A percentile compares a stretch with the other conserved stretches of the same genome.
Evolutionary conservation across 805 yeast species (phyloP).

Genomic region (Candida railenensis): DNA sequence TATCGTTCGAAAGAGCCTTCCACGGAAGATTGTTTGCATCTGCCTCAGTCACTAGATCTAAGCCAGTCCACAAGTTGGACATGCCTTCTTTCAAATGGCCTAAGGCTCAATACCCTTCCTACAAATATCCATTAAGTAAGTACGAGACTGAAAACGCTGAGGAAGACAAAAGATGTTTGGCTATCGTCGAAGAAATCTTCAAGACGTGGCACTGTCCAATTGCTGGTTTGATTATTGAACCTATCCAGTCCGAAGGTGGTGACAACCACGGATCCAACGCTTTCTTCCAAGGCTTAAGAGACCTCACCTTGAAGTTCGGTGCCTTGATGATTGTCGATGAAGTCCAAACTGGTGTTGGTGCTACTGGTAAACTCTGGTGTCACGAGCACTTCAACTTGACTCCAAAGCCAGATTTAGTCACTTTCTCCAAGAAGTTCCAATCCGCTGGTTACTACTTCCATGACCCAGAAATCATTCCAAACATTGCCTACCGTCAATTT

Average conservation of each 20-base stretch:
- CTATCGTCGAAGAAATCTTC: slow-evolving; percentile 69
- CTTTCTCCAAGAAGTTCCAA: slow-evolving; percentile 87
- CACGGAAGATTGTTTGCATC: slow-evolving; percentile 95
- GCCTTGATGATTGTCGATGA: slow-evolving; percentile 78
- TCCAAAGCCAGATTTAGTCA: slow-evolving; percentile 79
- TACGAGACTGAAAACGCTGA: slow-evolving; percentile 59
- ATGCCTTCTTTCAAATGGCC: slow-evolving; percentile 97
- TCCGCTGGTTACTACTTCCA: slow-evolving; percentile 85
- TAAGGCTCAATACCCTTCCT: slow-evolving; percentile 86
- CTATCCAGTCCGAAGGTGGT: slow-evolving; percentile 90
- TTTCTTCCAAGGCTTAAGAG: slow-evolving; percentile 83
- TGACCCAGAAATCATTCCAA: slow-evolving; percentile 70
- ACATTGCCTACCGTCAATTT: slow-evolving; percentile 82
- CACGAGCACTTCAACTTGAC: slow-evolving; percentile 80
- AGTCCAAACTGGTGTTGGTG: slow-evolving; percentile 90
- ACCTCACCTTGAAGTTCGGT: slow-evolving; percentile 66
- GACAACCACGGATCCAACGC: slow-evolving; percentile 79
- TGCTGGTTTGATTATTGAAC: slow-evolving; percentile 89
- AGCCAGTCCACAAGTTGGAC: slow-evolving; percentile 91
- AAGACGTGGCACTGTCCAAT: slow-evolving; percentile 70
- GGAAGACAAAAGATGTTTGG: slow-evolving; percentile 83
- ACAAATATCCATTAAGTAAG: slow-evolving; percentile 79
- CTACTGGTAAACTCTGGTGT: slow-evolving; percentile 84
- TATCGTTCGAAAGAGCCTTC: slow-evolving; percentile 87
- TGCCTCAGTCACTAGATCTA: slow-evolving; percentile 87